These are phyloP conservation scores for Pseudognaphalium luteoalbum DNA, from an alignment of 129 eudicot genomes.

Conservation along the genomic window DNA sequence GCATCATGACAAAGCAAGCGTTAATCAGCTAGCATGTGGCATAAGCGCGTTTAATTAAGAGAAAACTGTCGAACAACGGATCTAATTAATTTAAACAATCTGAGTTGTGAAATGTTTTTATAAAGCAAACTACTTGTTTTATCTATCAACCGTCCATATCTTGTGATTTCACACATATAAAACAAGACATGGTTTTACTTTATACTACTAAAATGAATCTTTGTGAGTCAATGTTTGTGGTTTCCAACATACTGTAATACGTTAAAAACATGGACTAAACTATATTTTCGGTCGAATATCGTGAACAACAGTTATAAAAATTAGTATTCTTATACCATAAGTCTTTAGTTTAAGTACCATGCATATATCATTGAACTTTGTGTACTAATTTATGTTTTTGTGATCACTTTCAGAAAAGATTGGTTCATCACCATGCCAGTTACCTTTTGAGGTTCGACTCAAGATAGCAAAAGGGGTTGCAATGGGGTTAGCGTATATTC, in stretches of 20 bases:
- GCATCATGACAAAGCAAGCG: conserved; percentile 34
- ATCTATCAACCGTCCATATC: conserved; percentile 21
- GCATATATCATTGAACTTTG: not conserved
- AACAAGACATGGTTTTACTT: conserved; percentile 11
- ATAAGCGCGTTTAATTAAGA: conserved; percentile 4
- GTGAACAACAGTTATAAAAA: not conserved
- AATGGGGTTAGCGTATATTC: conserved; percentile 70
- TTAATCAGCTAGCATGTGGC: conserved; percentile 21
- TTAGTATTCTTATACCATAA: not conserved
- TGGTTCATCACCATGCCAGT: conserved; percentile 72
- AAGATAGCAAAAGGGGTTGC: conserved; percentile 90
- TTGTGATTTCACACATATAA: not conserved
- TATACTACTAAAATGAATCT: conserved; percentile 21
- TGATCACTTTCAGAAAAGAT: conserved; percentile 46
- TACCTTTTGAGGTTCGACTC: conserved; percentile 64
- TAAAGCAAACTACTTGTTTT: conserved; percentile 1
- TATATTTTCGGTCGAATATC: conserved; percentile 7
- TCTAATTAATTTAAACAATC: conserved; percentile 10
- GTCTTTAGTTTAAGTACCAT: not conserved
- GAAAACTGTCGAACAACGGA: not conserved
- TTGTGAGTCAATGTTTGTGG: conserved; percentile 26
- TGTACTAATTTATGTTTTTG: not conserved
- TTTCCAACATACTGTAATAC: conserved; percentile 26
- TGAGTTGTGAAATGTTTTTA: conserved; percentile 9
- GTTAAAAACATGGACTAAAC: conserved; percentile 21